A percentile compares a stretch with the other conserved stretches of the same genome.
Evolutionary conservation across 805 yeast species (phyloP).

Genomic region (Scheffersomyces coipomensis): DNA sequence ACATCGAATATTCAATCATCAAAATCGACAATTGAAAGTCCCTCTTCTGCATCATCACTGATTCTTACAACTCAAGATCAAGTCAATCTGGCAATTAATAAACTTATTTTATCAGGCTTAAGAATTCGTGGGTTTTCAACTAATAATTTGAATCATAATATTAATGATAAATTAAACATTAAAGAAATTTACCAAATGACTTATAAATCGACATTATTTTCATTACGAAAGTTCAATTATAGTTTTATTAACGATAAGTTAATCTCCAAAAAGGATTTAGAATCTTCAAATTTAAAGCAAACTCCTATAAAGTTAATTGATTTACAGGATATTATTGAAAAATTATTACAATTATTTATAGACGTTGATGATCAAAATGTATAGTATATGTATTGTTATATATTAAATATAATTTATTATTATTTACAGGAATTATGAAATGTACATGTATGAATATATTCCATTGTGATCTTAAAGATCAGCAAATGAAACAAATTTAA

Average conservation of each 20-base stretch:
- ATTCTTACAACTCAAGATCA: constrained; percentile 25
- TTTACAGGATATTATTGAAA: constrained; percentile 40
- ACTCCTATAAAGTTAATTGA: constrained; percentile 22
- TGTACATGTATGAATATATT: no score
- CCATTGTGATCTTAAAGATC: constrained; percentile 22
- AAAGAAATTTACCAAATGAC: constrained; percentile 44
- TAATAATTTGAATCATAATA: constrained; percentile 13
- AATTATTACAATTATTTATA: constrained; percentile 33
- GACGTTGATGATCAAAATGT: constrained; percentile 18
- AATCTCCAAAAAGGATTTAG: constrained; percentile 7
- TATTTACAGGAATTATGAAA: constrained; percentile 8
- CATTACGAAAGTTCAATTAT: constrained; percentile 36
- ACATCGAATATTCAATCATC: no score
- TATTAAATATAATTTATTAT: not conserved
- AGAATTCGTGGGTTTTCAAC: constrained; percentile 38
- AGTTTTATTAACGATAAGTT: constrained; percentile 15
- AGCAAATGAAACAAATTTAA: constrained; percentile 14
- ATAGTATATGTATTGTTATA: not conserved
- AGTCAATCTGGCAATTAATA: constrained; percentile 29
- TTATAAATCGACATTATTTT: constrained; percentile 33
- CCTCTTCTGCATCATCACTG: constrained; percentile 11
- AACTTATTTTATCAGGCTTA: constrained; percentile 39
- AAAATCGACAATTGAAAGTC: no score
- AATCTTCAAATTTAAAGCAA: constrained; percentile 2
- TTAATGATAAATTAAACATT: constrained; percentile 33